A percentile compares a stretch with the other conserved stretches of the same genome.
Evolutionary conservation across 2,329 filamentous ascomycete genomes (phyloP).

Genomic region (Monascus ruber): DNA sequence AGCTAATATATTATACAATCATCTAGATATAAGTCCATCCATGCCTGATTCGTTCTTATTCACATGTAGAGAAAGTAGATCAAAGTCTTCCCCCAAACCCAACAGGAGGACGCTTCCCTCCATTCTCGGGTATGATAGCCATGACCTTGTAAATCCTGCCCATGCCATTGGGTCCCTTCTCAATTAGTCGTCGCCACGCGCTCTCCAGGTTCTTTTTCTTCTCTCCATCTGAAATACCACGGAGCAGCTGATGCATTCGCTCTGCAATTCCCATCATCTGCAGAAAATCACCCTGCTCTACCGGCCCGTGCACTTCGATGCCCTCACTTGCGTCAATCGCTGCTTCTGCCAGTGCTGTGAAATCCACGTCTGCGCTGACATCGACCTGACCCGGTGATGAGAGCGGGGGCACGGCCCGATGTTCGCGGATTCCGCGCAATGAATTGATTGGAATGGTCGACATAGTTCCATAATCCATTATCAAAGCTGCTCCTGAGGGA

Average conservation of each 20-base stretch:
- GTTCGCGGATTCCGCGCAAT: constrained; percentile 72
- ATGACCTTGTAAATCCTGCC: constrained; percentile 89
- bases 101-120: constrained; percentile 62
- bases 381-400: constrained; percentile 71
- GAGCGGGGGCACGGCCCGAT: constrained; percentile 69
- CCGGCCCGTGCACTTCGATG: constrained; percentile 85
- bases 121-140: constrained; percentile 76
- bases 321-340: constrained; percentile 63
- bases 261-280: constrained; percentile 71
- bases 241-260: constrained; percentile 57
- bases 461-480: constrained; percentile 84
- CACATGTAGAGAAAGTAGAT: too few species aligned
- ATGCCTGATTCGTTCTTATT: too few species aligned
- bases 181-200: constrained; percentile 74
- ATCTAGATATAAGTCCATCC: too few species aligned
- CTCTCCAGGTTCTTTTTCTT: constrained; percentile 53
- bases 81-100: constrained; percentile 66
- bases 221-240: constrained; percentile 37
- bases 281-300: constrained; percentile 74
- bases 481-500: constrained; percentile 77
- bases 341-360: constrained; percentile 71
- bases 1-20: too few species aligned
- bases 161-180: constrained; percentile 74
- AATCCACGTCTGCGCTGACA: constrained; percentile 87
- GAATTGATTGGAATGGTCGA: constrained; percentile 76